Evolutionary conservation across 495 filamentous ascomycete genomes (phyloP), one percentile per base, ranked within the genome.

Genomic region (Lichenothelia convexa): DNA sequence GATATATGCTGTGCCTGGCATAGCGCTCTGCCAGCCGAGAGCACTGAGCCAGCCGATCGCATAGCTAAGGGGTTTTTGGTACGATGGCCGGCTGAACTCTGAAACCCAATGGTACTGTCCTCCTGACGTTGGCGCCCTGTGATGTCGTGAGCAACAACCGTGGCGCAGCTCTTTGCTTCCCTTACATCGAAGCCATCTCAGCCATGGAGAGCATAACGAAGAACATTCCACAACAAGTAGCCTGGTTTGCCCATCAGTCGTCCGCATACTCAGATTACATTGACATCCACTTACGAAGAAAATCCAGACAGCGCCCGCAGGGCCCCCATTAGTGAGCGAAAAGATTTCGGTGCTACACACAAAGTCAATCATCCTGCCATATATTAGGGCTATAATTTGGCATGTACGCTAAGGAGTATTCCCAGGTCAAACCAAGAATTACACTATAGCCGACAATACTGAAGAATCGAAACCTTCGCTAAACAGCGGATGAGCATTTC

Each of bases 161-260:
- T n/a, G n/a, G n/a, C n/a, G 7, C 53, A 55, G 12, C 53, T 53
- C 31, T 63, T 45, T 7, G 51, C 53, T 2, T 68, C n/a, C n/a
- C n/a, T n/a, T n/a, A n/a, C 45, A 58, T 46, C 12, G 50, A 54
- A 9, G 55, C 50, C 44, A 58, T 49, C 34, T 49, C 46, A 3
- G 44, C 45, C 27, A 49, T 8, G 42, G 19, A 49, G 39, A 13
- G 36, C 41, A 48, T 45, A 35, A 26, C 42, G 46, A 30, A 37
- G 44, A 39, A 42, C 22, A 32, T 45, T 38, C 32, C 44, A 35
- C n/a, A n/a, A n/a, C n/a, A n/a, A n/a, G n/a, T n/a, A n/a, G n/a
- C n/a, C n/a, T n/a, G n/a, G n/a, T n/a, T n/a, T n/a, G n/a, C n/a
- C n/a, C n/a, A n/a, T n/a, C n/a, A n/a, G n/a, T n/a, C n/a, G n/a